Percentiles rank a stretch among this genome's conserved stretches.
phyloP scores from a whole-genome alignment of 2,329 filamentous ascomycete species.

The Colletotrichum agaves region DNA sequence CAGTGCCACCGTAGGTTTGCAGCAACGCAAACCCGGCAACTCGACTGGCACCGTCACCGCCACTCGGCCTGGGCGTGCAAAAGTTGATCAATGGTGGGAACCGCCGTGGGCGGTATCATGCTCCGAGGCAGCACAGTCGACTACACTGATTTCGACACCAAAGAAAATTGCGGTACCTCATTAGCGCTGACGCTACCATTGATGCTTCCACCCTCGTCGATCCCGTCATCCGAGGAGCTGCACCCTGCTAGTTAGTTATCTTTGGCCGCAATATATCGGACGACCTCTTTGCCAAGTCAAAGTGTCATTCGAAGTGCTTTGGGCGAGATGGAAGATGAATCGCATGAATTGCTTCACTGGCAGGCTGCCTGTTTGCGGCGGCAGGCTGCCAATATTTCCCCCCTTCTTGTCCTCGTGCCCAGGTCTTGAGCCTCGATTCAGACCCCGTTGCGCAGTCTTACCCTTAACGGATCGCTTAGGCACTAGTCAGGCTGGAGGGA shows the following conservation, averaged over 20 bases:
- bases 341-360: no score
- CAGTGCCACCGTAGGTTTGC: no score
- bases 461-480: no score
- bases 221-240: background rate
- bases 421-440: background rate
- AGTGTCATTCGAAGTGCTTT: no score
- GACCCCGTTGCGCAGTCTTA: no score
- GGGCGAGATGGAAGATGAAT: no score
- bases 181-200: background rate
- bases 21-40: no score
- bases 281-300: no score
- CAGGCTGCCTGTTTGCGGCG: background rate
- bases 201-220: background rate
- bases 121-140: background rate
- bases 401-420: background rate
- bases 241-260: background rate
- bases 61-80: no score
- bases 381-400: background rate
- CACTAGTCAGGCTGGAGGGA: background rate
- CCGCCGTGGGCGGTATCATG: conserved; percentile 8
- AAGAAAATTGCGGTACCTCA: background rate
- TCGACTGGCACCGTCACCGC: no score
- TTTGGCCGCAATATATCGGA: background rate
- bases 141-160: background rate
- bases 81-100: background rate